Base-by-base conservation (phyloP, 257 asterid species). In the Salvia splendens region DNA sequence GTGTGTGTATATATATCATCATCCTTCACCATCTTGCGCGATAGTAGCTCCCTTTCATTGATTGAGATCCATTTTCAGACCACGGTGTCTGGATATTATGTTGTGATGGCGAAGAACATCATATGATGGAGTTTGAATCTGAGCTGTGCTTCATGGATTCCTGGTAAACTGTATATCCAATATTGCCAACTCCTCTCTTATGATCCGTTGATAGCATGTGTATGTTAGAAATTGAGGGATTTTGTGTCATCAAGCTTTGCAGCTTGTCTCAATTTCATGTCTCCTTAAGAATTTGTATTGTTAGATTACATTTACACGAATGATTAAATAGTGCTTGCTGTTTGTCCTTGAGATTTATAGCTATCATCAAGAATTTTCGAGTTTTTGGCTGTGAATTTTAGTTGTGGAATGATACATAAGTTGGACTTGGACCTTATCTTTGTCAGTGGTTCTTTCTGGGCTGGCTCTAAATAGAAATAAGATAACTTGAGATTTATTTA, bases 141-240 rank as follows among this genome's bases (percentile, higher is more conserved):
- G 20, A 43, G 54, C 71, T 33, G 60, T 62, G 70, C 46, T 35
- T 36, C 63, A 61, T 24, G 11, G 11, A 7, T 47, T 61, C 56
- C 67, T 63, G 64, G 84, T 65, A 58, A 51, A 50, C 54, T 71
- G 78, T 78, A 77, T 73, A 79, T 72, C 67, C 41, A 12, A 50
- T 46, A 48, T 40, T 40, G 45, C 45, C 42, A 24, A 24, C 30
- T 6, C 42, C 8, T 40, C 51, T 56, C 43, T 52, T 15, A 40
- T 65, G 60, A 45, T 30, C 17, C 2, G 24, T 62, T 28, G 42
- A 12, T 43, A 43, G 42, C 12, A 20, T 43, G 42, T 67, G 66
- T 72, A 49, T 60, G 56, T 68, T 53, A 42, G 77, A 69, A 59
- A 5, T 30, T 48, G 63, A 45, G 66, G 56, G 54, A 24, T 65